Conservation (phyloP, 1,284 basidiomycete genomes). For the Sporisorium reilianum region DNA sequence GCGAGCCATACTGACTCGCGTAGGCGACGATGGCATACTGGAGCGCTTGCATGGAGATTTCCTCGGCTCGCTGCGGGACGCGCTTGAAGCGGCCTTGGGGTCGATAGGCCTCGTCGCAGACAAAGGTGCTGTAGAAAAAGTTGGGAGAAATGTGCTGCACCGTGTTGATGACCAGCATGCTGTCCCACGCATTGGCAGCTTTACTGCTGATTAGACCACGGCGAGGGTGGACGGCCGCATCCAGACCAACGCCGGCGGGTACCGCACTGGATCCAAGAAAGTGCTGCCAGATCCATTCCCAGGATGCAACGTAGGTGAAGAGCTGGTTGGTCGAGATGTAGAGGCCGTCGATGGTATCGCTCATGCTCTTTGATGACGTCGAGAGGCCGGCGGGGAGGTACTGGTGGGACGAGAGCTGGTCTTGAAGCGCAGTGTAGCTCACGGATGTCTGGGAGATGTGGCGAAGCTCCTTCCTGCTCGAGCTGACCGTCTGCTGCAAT, state of each 20-base stretch:
- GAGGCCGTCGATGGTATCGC: slow-evolving; percentile 36
- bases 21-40: slow-evolving; percentile 48
- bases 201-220: slow-evolving; percentile 25
- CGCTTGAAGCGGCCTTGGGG: slow-evolving; percentile 33
- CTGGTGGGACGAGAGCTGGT: slow-evolving; percentile 39
- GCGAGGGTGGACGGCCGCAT: slow-evolving; percentile 32
- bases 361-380: slow-evolving; percentile 28
- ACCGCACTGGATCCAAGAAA: slow-evolving; percentile 33
- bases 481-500: slow-evolving; percentile 46
- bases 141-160: slow-evolving; percentile 41
- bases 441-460: slow-evolving; percentile 44
- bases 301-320: slow-evolving; percentile 38
- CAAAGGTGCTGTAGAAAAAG: slow-evolving; percentile 46
- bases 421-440: slow-evolving; percentile 42
- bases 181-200: slow-evolving; percentile 34
- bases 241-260: slow-evolving; percentile 34
- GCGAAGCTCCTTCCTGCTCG: slow-evolving; percentile 44
- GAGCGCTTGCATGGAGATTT: slow-evolving; percentile 42
- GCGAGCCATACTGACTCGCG: slow-evolving; percentile 48
- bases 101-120: slow-evolving; percentile 41
- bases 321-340: slow-evolving; percentile 48
- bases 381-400: slow-evolving; percentile 35
- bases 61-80: slow-evolving; percentile 32
- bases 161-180: slow-evolving; percentile 35
- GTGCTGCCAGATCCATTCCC: slow-evolving; percentile 49